These are phyloP conservation scores for Penicillium nucicola DNA, from an alignment of 495 filamentous ascomycete genomes.

Conservation along the genomic window DNA sequence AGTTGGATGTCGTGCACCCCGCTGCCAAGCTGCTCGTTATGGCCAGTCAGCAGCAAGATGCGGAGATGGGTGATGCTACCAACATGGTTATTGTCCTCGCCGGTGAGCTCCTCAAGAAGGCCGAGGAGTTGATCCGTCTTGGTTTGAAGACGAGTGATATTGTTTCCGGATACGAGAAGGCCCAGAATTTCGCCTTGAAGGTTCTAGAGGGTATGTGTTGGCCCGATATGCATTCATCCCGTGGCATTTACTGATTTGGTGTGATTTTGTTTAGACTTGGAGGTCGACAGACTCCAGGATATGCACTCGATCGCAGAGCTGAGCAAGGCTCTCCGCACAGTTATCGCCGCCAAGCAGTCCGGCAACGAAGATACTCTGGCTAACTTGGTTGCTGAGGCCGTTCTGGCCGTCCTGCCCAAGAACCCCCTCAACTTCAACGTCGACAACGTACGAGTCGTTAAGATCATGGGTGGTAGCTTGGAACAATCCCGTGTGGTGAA, in stretches of 20 bases:
- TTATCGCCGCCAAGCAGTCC: conserved; percentile 94
- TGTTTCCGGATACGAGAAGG: conserved; percentile 91
- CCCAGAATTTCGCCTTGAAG: conserved; percentile 81
- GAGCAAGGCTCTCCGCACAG: conserved; percentile 92
- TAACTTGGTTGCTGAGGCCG: conserved; percentile 84
- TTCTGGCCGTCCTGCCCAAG: conserved; percentile 91
- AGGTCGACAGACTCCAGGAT: conserved; percentile 85
- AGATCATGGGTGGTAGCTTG: conserved; percentile 97
- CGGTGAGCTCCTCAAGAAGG: conserved; percentile 94
- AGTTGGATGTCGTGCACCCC: conserved; percentile 97
- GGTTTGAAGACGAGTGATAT: conserved; percentile 97
- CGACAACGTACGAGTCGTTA: conserved; percentile 98
- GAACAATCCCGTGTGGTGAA: conserved; percentile 92
- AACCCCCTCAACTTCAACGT: conserved; percentile 99
- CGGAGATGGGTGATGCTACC: conserved; percentile 98
- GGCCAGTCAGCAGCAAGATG: conserved; percentile 98
- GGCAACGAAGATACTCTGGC: conserved; percentile 88
- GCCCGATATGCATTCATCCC: conserved; percentile 2
- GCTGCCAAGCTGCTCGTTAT: conserved; percentile 98
- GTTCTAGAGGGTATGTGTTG: conserved; percentile 64
- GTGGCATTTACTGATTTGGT: conserved; percentile 9
- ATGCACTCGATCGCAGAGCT: conserved; percentile 75
- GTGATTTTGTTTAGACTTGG: conserved; percentile 59
- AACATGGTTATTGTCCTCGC: conserved; percentile 97
- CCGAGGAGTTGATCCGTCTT: conserved; percentile 91